Base-by-base conservation (phyloP, 345 rosid genomes). In the Sisymbrium irio region DNA sequence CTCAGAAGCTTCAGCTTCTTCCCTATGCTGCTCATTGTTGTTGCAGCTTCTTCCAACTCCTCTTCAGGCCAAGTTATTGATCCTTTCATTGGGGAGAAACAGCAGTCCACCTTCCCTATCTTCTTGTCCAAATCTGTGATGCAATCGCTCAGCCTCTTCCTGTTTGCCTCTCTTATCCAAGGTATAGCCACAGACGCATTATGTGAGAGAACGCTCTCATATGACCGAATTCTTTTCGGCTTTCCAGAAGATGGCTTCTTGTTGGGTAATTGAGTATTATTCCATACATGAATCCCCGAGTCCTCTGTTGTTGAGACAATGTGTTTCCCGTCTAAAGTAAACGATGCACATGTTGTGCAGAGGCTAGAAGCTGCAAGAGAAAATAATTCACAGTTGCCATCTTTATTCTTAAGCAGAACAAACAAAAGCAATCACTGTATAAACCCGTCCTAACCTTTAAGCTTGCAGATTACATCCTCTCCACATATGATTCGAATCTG, bases 41-140 rank as follows among this genome's bases (percentile, higher is more conserved):
- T 30, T 56, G 46, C 54, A 10, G 19, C 25, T 19, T 65, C 76
- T 14, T 58, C 73, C 66, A 91, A 83, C 66, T 83, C 84, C 82
- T 91, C 96, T 81, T 86, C 97, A 0, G 97, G 97, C 97, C 96
- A 91, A 4, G 93, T 91, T 17, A 83, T 85, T 0, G 90, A 73
- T 18, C 91, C 91, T 74, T 77, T 86, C 9, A 79, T 80, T 17
- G 73, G 77, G 28, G 77, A 40, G 50, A 71, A 77, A 42, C 81
- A 66, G 13, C 81, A 59, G 17, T 67, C 78, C 59, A 28, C 47
- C 41, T 85, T 68, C 32, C 80, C 79, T 20, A 60, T 67, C 44
- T 72, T 78, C 49, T 71, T 80, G 67, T 83, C 85, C 19, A 75
- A 25, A 37, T 81, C 83, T 11, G 59, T 77, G 0, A 82, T 78